Evolutionary conservation across 129 eudicot species (phyloP).

Genomic region (Flaveria linearis): DNA sequence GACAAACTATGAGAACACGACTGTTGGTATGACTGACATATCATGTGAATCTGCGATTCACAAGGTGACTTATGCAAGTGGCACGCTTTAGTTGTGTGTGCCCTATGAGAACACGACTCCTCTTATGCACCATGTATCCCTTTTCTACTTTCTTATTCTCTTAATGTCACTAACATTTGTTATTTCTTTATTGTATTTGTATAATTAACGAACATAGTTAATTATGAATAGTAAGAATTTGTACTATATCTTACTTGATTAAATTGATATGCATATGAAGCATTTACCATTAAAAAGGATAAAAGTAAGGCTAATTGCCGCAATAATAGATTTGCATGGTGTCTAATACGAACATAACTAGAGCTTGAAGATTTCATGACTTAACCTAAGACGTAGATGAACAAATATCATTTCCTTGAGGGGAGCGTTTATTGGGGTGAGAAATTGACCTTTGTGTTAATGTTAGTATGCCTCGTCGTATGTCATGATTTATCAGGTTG

Average conservation of each 20-base stretch:
- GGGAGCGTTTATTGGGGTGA: no score
- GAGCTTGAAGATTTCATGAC: no score
- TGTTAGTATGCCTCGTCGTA: no score
- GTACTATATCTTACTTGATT: no score
- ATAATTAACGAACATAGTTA: background rate
- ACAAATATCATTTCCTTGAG: no score
- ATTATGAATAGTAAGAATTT: background rate
- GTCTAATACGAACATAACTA: no score
- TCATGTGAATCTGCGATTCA: slow-evolving; percentile 19
- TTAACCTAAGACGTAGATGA: no score
- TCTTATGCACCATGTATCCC: slow-evolving; percentile 21
- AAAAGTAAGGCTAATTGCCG: background rate
- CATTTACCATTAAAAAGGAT: no score
- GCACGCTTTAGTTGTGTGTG: slow-evolving; percentile 25
- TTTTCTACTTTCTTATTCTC: background rate
- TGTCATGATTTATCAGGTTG: no score
- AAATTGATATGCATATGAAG: no score
- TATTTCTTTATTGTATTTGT: background rate
- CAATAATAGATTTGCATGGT: background rate
- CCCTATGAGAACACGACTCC: slow-evolving; percentile 32
- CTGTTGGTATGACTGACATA: slow-evolving; percentile 24
- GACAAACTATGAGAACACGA: slow-evolving; percentile 11
- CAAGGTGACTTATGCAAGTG: slow-evolving; percentile 26
- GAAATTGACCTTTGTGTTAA: no score
- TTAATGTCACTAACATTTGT: background rate